These are phyloP conservation scores for Arxiozyma slooffiae DNA, from an alignment of 1,139 yeast genomes.

Conservation along the genomic window DNA sequence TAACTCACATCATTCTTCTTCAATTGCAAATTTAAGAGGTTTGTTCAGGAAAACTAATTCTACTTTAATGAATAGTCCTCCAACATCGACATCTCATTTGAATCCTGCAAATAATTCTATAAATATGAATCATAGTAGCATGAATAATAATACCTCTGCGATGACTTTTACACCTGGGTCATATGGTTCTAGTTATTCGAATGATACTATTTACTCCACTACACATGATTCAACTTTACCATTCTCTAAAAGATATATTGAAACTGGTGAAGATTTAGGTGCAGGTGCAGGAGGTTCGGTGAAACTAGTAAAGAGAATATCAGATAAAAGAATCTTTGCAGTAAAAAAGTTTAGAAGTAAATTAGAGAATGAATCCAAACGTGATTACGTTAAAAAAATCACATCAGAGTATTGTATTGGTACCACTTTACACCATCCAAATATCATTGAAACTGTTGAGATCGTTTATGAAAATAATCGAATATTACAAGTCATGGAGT, in stretches of 20 bases:
- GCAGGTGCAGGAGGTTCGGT: constrained; percentile 98
- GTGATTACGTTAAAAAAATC: constrained; percentile 87
- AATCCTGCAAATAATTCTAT: not conserved
- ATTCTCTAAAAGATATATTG: constrained; percentile 67
- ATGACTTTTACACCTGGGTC: constrained; percentile 17
- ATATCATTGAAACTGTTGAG: constrained; percentile 83
- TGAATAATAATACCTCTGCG: constrained; percentile 7
- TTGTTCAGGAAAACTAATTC: constrained; percentile 41
- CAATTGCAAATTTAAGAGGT: constrained; percentile 62
- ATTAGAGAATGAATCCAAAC: constrained; percentile 62
- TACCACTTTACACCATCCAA: constrained; percentile 79
- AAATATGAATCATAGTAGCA: constrained; percentile 1
- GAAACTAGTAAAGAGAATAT: constrained; percentile 55
- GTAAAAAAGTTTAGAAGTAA: constrained; percentile 84
- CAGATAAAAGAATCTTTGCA: constrained; percentile 71
- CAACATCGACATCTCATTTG: constrained; percentile 9
- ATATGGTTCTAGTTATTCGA: constrained; percentile 19
- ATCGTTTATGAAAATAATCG: constrained; percentile 83
- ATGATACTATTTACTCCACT: constrained; percentile 25
- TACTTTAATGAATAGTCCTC: constrained; percentile 7
- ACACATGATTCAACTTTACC: constrained; percentile 35
- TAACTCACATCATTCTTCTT: constrained; percentile 43
- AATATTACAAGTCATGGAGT: constrained; percentile 88
- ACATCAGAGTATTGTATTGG: constrained; percentile 96
- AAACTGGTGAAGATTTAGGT: constrained; percentile 78